Conservation (phyloP, 345 rosid species). For the Theobroma cacao region DNA sequence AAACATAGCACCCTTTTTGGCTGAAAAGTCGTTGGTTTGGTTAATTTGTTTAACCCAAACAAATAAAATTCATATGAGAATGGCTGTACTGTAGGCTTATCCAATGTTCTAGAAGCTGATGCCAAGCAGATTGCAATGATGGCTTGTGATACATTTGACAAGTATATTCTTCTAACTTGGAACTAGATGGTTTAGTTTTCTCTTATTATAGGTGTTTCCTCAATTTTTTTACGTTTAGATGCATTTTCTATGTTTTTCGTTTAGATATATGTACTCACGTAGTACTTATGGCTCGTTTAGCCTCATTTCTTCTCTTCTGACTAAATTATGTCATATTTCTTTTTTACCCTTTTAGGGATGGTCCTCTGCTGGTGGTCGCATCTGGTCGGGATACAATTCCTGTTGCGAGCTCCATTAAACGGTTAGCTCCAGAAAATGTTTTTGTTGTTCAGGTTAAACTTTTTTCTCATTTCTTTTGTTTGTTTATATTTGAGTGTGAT, state of each 20-base stretch:
- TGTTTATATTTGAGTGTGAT: not conserved
- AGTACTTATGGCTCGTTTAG: no score
- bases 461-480: not conserved
- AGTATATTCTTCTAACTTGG: slow-evolving; percentile 30
- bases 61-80: not conserved
- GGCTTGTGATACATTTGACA: slow-evolving; percentile 64
- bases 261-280: no score
- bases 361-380: slow-evolving; percentile 85
- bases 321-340: not conserved
- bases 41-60: not conserved
- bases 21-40: not conserved
- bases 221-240: no score
- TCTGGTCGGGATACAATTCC: slow-evolving; percentile 83
- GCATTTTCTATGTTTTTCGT: no score
- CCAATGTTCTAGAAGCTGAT: slow-evolving; percentile 65
- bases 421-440: slow-evolving; percentile 68
- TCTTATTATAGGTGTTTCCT: no score
- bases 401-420: slow-evolving; percentile 75
- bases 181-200: slow-evolving; percentile 8
- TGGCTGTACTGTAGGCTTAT: slow-evolving; percentile 42
- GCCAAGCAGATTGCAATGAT: slow-evolving; percentile 63
- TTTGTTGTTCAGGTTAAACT: slow-evolving; percentile 81
- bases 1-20: not conserved
- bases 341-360: slow-evolving; percentile 44
- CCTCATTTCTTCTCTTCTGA: not conserved